Conservation (phyloP, 768 basidiomycete genomes). For the Kwoniella sp. region DNA sequence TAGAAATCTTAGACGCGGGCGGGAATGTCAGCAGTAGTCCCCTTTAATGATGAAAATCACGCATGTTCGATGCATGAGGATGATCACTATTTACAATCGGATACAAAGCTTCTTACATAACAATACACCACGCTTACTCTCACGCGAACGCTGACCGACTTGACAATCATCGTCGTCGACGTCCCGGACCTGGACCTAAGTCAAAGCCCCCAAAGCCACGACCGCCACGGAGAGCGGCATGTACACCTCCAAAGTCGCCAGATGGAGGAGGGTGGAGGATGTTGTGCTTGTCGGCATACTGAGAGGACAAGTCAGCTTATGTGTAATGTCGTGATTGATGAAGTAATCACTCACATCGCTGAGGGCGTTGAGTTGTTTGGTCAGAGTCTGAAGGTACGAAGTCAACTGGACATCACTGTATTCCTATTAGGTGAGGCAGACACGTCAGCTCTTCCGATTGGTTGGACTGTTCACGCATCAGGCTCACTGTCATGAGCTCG, state of each 20-base stretch:
- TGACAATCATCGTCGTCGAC: conserved; percentile 7
- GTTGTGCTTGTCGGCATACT: conserved; percentile 31
- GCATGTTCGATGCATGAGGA: too few species aligned
- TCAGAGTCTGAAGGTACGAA: conserved; percentile 80
- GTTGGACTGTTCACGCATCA: too few species aligned
- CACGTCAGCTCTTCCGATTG: too few species aligned
- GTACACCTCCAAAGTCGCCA: conserved; percentile 13
- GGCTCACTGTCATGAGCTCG: conserved; percentile 65
- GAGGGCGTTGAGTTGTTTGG: conserved; percentile 80
- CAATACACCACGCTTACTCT: too few species aligned
- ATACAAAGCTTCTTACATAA: too few species aligned
- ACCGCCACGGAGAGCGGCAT: conserved; percentile 1
- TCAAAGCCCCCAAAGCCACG: conserved; percentile 10
- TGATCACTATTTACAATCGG: too few species aligned
- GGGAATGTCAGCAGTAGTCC: too few species aligned
- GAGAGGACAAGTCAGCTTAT: not conserved
- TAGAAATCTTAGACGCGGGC: not conserved
- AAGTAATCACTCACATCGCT: conserved; percentile 71
- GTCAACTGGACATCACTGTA: conserved; percentile 94
- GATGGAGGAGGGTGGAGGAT: conserved; percentile 16
- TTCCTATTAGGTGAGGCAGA: too few species aligned
- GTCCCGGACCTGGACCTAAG: not conserved
- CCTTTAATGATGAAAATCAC: too few species aligned
- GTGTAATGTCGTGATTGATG: not conserved
- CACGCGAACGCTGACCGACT: too few species aligned